Conservation (phyloP, 140 eudicot species). For the Stevia rebaudiana region DNA sequence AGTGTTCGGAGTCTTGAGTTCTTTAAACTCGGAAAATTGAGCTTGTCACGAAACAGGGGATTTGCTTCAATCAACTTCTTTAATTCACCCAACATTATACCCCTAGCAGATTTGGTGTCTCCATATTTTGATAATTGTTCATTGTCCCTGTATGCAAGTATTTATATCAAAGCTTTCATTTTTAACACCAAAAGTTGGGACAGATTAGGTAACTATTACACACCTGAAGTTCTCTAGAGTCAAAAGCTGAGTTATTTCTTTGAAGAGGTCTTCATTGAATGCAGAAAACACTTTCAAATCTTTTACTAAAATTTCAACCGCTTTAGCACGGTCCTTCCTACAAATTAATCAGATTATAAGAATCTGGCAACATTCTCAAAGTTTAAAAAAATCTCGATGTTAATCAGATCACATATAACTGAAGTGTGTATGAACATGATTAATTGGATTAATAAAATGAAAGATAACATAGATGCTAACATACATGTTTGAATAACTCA, state of each 20-base stretch:
- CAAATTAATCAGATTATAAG: conserved; percentile 15
- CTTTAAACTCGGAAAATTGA: conserved; percentile 62
- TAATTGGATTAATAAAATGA: conserved; percentile 3
- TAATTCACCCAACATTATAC: conserved; percentile 69
- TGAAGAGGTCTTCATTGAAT: conserved; percentile 64
- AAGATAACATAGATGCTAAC: not conserved
- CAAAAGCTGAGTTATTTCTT: conserved; percentile 66
- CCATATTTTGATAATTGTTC: conserved; percentile 87
- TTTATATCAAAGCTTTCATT: conserved; percentile 1
- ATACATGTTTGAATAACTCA: conserved; percentile 2
- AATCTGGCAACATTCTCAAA: conserved; percentile 1
- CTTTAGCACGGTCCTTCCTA: conserved; percentile 72
- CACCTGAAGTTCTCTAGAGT: conserved; percentile 76
- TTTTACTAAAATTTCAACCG: conserved; percentile 64
- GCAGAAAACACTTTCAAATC: conserved; percentile 76
- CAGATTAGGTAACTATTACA: not conserved
- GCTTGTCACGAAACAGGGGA: conserved; percentile 81
- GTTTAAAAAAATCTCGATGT: not conserved
- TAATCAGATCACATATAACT: not conserved
- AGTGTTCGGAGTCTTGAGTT: conserved; percentile 79
- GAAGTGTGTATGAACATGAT: not conserved
- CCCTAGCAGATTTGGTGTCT: conserved; percentile 83
- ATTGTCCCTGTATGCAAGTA: conserved; percentile 56
- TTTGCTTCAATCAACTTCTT: conserved; percentile 87
- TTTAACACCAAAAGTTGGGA: not conserved